phyloP scores from a whole-genome alignment of 2,329 filamentous ascomycete species.

The Pseudogymnoascus sp. region DNA sequence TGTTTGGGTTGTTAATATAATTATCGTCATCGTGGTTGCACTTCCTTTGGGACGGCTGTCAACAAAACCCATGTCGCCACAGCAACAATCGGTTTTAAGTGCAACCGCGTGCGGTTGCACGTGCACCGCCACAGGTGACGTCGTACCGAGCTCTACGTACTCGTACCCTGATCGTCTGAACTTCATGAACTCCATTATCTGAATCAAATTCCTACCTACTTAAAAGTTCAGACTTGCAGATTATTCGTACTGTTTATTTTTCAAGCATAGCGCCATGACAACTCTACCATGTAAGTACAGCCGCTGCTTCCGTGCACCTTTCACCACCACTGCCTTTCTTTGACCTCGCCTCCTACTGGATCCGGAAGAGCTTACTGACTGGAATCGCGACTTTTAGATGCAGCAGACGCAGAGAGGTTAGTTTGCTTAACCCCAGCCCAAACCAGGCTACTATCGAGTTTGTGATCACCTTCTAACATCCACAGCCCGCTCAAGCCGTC shows the following conservation, averaged over 20 bases:
- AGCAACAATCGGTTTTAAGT: slow-evolving; percentile 10
- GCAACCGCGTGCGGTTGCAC: neutral
- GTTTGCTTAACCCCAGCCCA: slow-evolving; percentile 20
- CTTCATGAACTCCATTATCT: neutral
- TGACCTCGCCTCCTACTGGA: slow-evolving; percentile 11
- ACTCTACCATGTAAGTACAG: slow-evolving; percentile 29
- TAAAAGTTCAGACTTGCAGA: neutral
- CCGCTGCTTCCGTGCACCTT: slow-evolving; percentile 18
- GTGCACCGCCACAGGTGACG: slow-evolving; percentile 14
- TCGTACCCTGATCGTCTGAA: slow-evolving; percentile 2
- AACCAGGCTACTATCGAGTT: neutral
- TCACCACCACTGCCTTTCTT: slow-evolving; percentile 18
- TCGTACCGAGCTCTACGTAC: slow-evolving; percentile 6
- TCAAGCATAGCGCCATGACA: slow-evolving; percentile 9
- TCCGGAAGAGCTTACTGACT: slow-evolving; percentile 25
- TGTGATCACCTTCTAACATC: slow-evolving; percentile 14
- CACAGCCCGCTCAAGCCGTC: slow-evolving; percentile 78
- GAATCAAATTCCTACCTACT: slow-evolving; percentile 6
- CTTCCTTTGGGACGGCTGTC: neutral
- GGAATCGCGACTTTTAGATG: slow-evolving; percentile 52
- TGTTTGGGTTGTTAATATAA: neutral
- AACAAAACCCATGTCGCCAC: slow-evolving; percentile 3
- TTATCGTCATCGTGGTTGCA: slow-evolving; percentile 4
- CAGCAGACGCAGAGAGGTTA: slow-evolving; percentile 92
- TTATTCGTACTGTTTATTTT: neutral